These are phyloP conservation scores for Vitis hybrid DNA, from an alignment of 177 flowering plant genomes.

Conservation along the genomic window DNA sequence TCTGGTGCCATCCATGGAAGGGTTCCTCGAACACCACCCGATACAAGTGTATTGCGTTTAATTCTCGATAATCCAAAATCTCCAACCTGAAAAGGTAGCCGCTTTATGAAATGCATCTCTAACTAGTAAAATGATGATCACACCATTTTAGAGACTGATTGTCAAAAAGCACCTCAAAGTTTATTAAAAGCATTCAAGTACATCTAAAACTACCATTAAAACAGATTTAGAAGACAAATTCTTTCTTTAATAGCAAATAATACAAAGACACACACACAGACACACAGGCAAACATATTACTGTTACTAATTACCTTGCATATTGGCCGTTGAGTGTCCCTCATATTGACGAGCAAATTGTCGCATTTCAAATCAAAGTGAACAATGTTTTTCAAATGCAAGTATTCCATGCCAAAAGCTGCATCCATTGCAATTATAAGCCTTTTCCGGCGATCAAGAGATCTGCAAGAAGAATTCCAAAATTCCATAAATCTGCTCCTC, in stretches of 20 bases:
- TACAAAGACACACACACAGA: too few species aligned
- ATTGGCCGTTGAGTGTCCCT: constrained; percentile 83
- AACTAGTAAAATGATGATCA: neutral
- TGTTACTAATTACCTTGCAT: constrained; percentile 65
- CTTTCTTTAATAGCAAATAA: too few species aligned
- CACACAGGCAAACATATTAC: too few species aligned
- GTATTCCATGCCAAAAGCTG: constrained; percentile 98
- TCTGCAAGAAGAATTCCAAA: constrained; percentile 38
- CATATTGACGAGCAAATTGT: constrained; percentile 90
- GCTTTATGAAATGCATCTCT: neutral
- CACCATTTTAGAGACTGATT: neutral
- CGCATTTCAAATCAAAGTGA: constrained; percentile 94
- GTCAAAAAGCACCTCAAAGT: neutral
- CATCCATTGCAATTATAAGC: constrained; percentile 85
- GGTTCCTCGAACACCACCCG: constrained; percentile 94
- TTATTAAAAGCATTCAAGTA: neutral
- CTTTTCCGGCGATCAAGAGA: constrained; percentile 74
- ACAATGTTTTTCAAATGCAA: constrained; percentile 82
- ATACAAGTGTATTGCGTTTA: constrained; percentile 80
- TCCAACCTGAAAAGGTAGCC: constrained; percentile 55
- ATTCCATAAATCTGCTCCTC: neutral
- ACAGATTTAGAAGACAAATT: neutral
- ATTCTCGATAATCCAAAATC: constrained; percentile 94
- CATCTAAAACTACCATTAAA: neutral
- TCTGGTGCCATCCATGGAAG: constrained; percentile 99